Conservation (phyloP, 176 grass and related monocot species). For the Carex kokanica region DNA sequence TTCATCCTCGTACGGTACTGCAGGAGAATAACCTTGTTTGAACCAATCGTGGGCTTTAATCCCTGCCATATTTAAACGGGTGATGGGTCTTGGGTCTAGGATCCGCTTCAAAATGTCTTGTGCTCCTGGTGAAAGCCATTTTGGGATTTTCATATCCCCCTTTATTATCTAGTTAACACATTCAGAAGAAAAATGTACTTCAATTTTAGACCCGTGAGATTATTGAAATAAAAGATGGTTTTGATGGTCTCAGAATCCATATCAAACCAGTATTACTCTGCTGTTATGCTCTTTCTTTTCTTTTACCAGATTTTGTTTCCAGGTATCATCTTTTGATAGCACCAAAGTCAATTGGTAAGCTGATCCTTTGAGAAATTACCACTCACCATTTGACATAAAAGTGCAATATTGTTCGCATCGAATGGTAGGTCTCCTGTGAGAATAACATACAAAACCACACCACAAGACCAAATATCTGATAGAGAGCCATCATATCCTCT, state of each 20-base stretch:
- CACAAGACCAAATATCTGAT: slow-evolving; percentile 93
- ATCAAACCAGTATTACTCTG: neutral
- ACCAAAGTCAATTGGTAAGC: neutral
- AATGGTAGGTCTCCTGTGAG: slow-evolving; percentile 83
- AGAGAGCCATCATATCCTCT: slow-evolving; percentile 81
- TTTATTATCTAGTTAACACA: slow-evolving; percentile 52
- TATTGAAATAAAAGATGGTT: neutral
- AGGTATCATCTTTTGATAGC: neutral
- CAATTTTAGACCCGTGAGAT: neutral
- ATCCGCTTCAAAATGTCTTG: slow-evolving; percentile 70
- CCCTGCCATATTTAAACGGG: slow-evolving; percentile 57
- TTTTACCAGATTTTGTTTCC: neutral
- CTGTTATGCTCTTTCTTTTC: neutral
- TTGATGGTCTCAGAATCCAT: neutral
- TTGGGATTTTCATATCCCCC: slow-evolving; percentile 71
- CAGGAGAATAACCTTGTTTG: slow-evolving; percentile 61
- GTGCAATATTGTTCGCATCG: slow-evolving; percentile 65
- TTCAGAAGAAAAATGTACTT: slow-evolving; percentile 15
- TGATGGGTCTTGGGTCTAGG: slow-evolving; percentile 67
- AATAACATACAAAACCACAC: slow-evolving; percentile 87
- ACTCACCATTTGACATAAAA: slow-evolving; percentile 70
- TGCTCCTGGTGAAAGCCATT: slow-evolving; percentile 69
- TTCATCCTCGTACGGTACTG: slow-evolving; percentile 53
- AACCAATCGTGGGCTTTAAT: slow-evolving; percentile 85
- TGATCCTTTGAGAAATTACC: neutral